A percentile compares a stretch with the other conserved stretches of the same genome.
Evolutionary conservation across 768 basidiomycete species (phyloP).

Genomic region (Harrya chromipes): DNA sequence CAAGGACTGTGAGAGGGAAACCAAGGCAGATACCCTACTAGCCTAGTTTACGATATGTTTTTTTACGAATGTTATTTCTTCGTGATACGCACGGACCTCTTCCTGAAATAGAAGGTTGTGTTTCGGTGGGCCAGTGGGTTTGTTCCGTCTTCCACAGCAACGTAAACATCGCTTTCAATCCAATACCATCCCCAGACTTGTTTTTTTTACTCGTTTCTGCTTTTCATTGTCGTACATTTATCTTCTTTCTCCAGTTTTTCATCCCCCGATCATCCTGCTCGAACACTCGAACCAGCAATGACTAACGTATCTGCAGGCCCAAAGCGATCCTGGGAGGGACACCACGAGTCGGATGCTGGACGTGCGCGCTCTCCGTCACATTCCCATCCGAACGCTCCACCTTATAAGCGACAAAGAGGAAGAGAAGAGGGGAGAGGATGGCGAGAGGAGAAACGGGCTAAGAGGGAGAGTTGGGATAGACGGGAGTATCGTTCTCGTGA

Average conservation of each 20-base stretch:
- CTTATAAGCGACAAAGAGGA: slow-evolving; percentile 52
- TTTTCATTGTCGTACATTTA: background rate
- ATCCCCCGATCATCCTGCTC: slow-evolving; percentile 54
- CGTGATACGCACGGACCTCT: slow-evolving; percentile 18
- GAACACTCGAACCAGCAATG: slow-evolving; percentile 44
- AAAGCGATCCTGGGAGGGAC: slow-evolving; percentile 76
- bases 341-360: slow-evolving; percentile 32
- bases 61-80: too few relatives aligned
- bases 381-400: slow-evolving; percentile 1
- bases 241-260: background rate
- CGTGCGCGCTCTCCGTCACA: slow-evolving; percentile 15
- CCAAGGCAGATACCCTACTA: too few relatives aligned
- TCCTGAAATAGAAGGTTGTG: background rate
- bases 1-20: background rate
- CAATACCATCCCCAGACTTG: too few relatives aligned
- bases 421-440: slow-evolving; percentile 60
- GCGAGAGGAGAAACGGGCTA: slow-evolving; percentile 52
- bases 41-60: too few relatives aligned
- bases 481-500: slow-evolving; percentile 35
- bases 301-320: slow-evolving; percentile 83
- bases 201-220: background rate
- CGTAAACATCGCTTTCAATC: too few relatives aligned
- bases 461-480: slow-evolving; percentile 39
- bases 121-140: too few relatives aligned
- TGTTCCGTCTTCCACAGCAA: too few relatives aligned